A percentile compares a stretch with the other conserved stretches of the same genome.
Conservation (phyloP, 179 eudicot species). For the Camellia oleifera region DNA sequence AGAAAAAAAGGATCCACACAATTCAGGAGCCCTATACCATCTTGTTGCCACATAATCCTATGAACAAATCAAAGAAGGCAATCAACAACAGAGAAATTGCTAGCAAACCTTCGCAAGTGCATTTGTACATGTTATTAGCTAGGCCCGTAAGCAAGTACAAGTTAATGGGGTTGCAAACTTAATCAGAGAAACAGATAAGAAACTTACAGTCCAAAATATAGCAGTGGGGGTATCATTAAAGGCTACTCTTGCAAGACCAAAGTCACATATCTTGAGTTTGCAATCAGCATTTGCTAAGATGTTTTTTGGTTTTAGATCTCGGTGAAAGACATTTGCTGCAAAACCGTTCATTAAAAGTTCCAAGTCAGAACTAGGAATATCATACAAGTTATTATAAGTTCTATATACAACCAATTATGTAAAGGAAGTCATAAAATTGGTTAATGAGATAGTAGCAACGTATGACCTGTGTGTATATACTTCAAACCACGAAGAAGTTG, state of each 20-base stretch:
- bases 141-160: not conserved
- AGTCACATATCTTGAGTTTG: conserved; percentile 45
- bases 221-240: conserved; percentile 43
- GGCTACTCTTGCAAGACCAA: conserved; percentile 45
- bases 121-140: not conserved
- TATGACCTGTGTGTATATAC: conserved; percentile 31
- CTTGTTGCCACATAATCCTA: conserved; percentile 47
- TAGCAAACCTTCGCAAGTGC: not conserved
- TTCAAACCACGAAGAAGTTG: conserved; percentile 43
- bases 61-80: conserved; percentile 1
- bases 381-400: not conserved
- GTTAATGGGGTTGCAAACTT: not conserved
- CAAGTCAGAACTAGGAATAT: conserved; percentile 4
- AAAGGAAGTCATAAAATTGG: conserved; percentile 10
- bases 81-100: not conserved
- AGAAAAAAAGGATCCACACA: conserved; percentile 46
- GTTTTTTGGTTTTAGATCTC: conserved; percentile 43
- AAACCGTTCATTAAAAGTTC: not conserved
- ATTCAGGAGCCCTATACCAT: conserved; percentile 48
- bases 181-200: not conserved
- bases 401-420: not conserved
- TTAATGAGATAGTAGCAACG: not conserved
- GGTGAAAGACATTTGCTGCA: conserved; percentile 43
- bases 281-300: conserved; percentile 43
- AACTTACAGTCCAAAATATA: conserved; percentile 41